Evolutionary conservation across 768 basidiomycete species (phyloP).

Genomic region (Leccinum fibrillosum): DNA sequence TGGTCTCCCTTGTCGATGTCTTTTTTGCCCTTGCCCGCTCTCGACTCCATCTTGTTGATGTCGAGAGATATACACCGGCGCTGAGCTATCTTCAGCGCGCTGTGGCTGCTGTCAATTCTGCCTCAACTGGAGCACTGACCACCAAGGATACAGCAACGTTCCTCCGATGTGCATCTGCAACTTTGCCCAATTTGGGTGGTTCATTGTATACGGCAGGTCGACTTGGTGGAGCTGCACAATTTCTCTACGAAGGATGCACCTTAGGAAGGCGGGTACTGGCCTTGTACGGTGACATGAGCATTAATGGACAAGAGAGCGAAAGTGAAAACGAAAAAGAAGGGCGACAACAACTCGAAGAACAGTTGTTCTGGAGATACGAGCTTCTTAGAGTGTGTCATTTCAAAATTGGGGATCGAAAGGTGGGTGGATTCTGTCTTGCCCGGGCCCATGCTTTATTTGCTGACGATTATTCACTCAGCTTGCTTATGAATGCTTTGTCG

Average conservation of each 20-base stretch:
- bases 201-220: constrained; percentile 64
- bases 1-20: constrained; percentile 51
- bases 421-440: constrained; percentile 29
- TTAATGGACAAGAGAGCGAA: constrained; percentile 15
- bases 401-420: constrained; percentile 77
- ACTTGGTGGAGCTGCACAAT: constrained; percentile 63
- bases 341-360: constrained; percentile 61
- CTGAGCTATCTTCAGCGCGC: constrained; percentile 49
- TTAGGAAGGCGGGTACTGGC: constrained; percentile 49
- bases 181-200: constrained; percentile 66
- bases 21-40: constrained; percentile 52
- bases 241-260: constrained; percentile 58
- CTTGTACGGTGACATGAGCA: constrained; percentile 13
- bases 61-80: constrained; percentile 44
- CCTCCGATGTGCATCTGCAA: constrained; percentile 66
- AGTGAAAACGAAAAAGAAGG: constrained; percentile 33
- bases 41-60: constrained; percentile 37
- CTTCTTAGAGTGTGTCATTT: constrained; percentile 73
- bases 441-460: background rate
- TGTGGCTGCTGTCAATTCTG: constrained; percentile 21
- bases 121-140: constrained; percentile 5
- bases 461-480: constrained; percentile 37
- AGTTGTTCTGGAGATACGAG: constrained; percentile 75
- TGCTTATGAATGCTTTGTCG: constrained; percentile 55
- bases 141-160: constrained; percentile 44